Evolutionary conservation across 768 basidiomycete genomes (phyloP).

Genomic region (Pleurotus tuoliensis): DNA sequence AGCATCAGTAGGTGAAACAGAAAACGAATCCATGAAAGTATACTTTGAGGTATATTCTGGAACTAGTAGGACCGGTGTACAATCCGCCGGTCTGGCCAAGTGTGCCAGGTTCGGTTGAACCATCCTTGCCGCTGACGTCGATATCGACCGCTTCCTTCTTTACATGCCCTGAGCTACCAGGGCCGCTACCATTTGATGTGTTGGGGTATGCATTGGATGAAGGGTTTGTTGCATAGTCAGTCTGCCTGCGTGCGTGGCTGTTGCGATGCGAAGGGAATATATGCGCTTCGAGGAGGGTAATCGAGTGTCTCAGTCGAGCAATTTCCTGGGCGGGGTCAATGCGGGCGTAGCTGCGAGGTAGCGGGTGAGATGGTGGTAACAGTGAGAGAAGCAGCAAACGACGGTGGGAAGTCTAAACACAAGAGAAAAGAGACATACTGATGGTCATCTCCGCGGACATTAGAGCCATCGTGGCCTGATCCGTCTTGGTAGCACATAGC

Average conservation of each 20-base stretch:
- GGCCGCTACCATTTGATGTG: too few species aligned
- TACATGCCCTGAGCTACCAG: constrained; percentile 23
- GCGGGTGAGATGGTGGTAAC: constrained; percentile 2
- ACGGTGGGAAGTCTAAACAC: constrained; percentile 3
- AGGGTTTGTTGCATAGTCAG: constrained; percentile 2
- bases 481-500: constrained; percentile 78
- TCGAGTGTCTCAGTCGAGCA: constrained; percentile 62
- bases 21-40: constrained; percentile 16
- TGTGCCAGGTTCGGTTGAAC: constrained; percentile 46
- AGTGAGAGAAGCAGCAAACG: constrained; percentile 1
- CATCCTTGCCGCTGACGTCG: constrained; percentile 21
- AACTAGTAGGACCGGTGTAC: constrained; percentile 78
- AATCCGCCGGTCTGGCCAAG: constrained; percentile 65
- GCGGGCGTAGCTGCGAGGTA: constrained; percentile 33
- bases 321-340: constrained; percentile 67
- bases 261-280: constrained; percentile 42
- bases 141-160: constrained; percentile 53
- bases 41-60: constrained; percentile 66
- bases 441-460: constrained; percentile 59
- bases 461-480: constrained; percentile 55
- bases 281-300: constrained; percentile 63
- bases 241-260: constrained; percentile 29
- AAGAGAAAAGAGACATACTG: constrained; percentile 37
- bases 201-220: too few species aligned
- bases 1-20: too few species aligned